Percentiles rank a stretch among this genome's conserved stretches.
phyloP scores from a whole-genome alignment of 257 asterid genomes.

The Solanum ahanhuiri region DNA sequence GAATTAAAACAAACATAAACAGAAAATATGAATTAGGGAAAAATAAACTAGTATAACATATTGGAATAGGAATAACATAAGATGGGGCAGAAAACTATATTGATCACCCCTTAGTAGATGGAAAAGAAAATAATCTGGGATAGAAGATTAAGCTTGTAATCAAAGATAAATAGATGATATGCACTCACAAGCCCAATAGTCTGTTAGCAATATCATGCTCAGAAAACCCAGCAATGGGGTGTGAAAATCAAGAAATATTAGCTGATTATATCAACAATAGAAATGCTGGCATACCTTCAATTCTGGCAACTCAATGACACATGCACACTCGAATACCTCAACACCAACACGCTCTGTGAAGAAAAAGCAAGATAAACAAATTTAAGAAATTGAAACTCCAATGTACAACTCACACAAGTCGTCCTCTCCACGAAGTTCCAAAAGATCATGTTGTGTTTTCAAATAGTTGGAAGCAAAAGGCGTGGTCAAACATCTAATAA shows the following conservation, averaged over 20 bases:
- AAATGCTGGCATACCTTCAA: constrained; percentile 48
- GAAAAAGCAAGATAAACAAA: constrained; percentile 2
- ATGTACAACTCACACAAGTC: background rate
- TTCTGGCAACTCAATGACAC: constrained; percentile 76
- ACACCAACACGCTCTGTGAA: constrained; percentile 81
- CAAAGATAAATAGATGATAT: background rate
- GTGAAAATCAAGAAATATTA: background rate
- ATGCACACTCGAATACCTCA: constrained; percentile 76
- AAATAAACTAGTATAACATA: background rate
- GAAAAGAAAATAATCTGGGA: background rate
- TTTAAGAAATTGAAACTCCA: background rate
- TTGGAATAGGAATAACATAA: background rate
- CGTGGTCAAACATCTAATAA: background rate
- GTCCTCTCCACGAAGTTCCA: background rate
- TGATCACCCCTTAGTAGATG: background rate
- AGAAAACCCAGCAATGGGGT: background rate
- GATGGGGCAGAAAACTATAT: background rate
- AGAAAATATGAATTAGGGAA: background rate
- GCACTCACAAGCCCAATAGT: background rate
- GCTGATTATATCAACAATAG: background rate
- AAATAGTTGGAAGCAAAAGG: background rate
- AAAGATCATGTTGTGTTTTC: background rate
- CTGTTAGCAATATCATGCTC: background rate
- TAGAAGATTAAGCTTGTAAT: background rate
- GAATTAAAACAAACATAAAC: constrained; percentile 2